These are phyloP conservation scores for Xylariaceae sp. DNA, from an alignment of 2,329 filamentous ascomycete genomes.

Conservation along the genomic window DNA sequence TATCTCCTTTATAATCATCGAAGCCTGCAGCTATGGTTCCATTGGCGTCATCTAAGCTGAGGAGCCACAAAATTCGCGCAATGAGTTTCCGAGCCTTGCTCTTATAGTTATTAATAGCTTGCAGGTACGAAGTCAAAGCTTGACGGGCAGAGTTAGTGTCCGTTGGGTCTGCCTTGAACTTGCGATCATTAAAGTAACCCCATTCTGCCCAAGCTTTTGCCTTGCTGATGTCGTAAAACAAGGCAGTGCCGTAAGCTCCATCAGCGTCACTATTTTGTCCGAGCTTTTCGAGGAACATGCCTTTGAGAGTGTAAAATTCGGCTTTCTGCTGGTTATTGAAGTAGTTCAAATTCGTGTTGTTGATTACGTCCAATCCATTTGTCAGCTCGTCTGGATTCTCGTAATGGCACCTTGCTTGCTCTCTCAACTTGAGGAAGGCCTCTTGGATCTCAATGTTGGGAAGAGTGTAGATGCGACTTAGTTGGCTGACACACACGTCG, in stretches of 20 bases:
- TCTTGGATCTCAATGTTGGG: slow-evolving; percentile 99
- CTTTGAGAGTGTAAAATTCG: slow-evolving; percentile 98
- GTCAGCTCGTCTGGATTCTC: slow-evolving; percentile 91
- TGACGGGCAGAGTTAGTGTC: slow-evolving; percentile 83
- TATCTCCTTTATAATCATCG: slow-evolving; percentile 95
- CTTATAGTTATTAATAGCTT: slow-evolving; percentile 95
- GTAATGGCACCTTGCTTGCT: slow-evolving; percentile 98
- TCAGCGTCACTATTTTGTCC: slow-evolving; percentile 88
- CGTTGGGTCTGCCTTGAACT: slow-evolving; percentile 85
- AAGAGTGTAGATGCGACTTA: slow-evolving; percentile 96
- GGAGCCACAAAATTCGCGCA: slow-evolving; percentile 87
- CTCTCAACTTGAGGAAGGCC: slow-evolving; percentile 94
- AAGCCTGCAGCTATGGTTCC: slow-evolving; percentile 81
- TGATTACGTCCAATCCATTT: slow-evolving; percentile 94
- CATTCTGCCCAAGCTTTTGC: slow-evolving; percentile 99
- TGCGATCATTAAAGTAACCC: slow-evolving; percentile 95
- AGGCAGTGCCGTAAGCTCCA: slow-evolving; percentile 86
- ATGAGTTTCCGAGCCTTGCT: slow-evolving; percentile 94
- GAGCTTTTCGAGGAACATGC: slow-evolving; percentile 97
- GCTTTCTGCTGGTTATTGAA: slow-evolving; percentile 95
- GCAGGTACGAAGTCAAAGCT: slow-evolving; percentile 91
- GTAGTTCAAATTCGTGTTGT: slow-evolving; percentile 98
- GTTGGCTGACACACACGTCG: slow-evolving; percentile 94
- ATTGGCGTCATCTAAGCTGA: slow-evolving; percentile 87
- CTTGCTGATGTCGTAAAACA: slow-evolving; percentile 93